Evolutionary conservation across 257 asterid species (phyloP), one percentile per base, ranked within the genome.

Genomic region (Asclepias syriaca): DNA sequence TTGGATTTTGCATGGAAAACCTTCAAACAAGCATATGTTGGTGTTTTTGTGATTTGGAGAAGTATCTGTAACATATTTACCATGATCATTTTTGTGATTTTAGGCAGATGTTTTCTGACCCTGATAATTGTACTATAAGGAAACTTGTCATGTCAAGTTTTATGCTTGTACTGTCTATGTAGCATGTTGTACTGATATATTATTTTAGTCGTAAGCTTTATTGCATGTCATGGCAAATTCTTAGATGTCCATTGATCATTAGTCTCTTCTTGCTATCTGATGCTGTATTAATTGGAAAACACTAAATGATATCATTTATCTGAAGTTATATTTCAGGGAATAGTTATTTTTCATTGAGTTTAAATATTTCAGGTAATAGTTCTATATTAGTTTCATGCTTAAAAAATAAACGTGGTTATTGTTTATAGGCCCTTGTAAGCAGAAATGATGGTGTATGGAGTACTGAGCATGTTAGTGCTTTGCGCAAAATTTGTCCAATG

Each of bases 381-480:
- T 58, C 19, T 34, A 55, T 68, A 29, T 16, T 8, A 39, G 64
- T 5, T 77, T 78, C 75, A 76, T 79, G 66, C 82, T 81, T 81
- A 72, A 54, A 54, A 72, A 54, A 69, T 51, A 68, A 61, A 73
- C 64, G 73, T 76, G 74, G 57, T 29, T 37, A 69, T 70, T 72
- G 72, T 77, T 60, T 67, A 60, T 78, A 95, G 99, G 99, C 99
- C 80, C 92, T 95, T 63, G 99, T 95, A 72, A 77, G 87, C 78
- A 79, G 99, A 84, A 92, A 90, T 64, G 99, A 95, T 77, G 99
- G 99, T 54, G 97, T 95, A 48, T 95, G 99, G 99, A 92, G 92
- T 83, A 78, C 79, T 29, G 99, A 95, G 68, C 98, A 95, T 60
- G 97, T 88, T 67, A 77, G 74, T 69, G 91, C 97, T 37, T 72